phyloP scores from a whole-genome alignment of 2,329 filamentous ascomycete genomes.

The Scleromitrula shiraiana region DNA sequence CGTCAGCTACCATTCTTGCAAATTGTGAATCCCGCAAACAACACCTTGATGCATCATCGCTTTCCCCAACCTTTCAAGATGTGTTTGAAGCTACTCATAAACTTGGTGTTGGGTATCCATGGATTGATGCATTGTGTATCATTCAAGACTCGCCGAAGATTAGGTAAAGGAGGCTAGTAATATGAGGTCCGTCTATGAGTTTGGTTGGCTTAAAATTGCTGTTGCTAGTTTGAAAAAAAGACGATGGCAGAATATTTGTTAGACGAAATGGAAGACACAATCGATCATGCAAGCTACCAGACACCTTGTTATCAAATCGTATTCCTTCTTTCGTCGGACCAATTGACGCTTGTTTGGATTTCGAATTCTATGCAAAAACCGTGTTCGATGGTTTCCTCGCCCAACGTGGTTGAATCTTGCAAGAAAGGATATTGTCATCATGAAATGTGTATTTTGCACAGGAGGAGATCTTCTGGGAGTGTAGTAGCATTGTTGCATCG shows the following conservation, averaged over 20 bases:
- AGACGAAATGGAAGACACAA: neutral
- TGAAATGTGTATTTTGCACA: neutral
- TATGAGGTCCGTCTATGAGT: neutral
- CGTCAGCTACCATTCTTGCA: neutral
- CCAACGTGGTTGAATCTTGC: neutral
- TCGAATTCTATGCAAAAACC: neutral
- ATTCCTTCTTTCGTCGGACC: neutral
- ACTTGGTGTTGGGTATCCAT: neutral
- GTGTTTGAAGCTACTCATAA: neutral
- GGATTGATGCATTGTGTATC: slow-evolving; percentile 1
- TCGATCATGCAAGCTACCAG: neutral
- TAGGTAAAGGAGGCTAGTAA: neutral
- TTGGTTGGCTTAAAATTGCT: neutral
- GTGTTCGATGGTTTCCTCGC: neutral
- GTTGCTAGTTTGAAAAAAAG: neutral
- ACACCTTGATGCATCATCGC: neutral
- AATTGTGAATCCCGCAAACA: neutral
- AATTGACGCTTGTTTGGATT: neutral
- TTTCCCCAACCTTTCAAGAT: neutral
- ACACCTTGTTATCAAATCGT: neutral
- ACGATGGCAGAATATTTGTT: neutral
- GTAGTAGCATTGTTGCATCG: neutral
- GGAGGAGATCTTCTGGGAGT: neutral
- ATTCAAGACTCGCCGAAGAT: neutral
- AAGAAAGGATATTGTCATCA: neutral